These are phyloP conservation scores for Guyanaporus albipodus DNA, from an alignment of 768 basidiomycete genomes.

Conservation along the genomic window DNA sequence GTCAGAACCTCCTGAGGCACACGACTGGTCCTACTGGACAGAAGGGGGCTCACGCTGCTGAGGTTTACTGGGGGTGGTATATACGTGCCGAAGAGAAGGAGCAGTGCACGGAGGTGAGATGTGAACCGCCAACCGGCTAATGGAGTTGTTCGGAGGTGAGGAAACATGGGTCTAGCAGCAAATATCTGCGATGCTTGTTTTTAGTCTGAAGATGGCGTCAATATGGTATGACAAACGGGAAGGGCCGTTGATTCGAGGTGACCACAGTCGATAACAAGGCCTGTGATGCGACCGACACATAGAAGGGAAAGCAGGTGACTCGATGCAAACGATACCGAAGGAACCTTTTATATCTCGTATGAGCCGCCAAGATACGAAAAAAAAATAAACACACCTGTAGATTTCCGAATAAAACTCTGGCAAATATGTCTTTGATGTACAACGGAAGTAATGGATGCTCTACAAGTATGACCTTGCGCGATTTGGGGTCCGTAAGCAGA, in stretches of 20 bases:
- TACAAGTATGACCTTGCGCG: slow-evolving; percentile 88
- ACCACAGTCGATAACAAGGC: slow-evolving; percentile 90
- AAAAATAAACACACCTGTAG: slow-evolving; percentile 53
- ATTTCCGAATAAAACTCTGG: slow-evolving; percentile 84
- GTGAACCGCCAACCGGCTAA: slow-evolving; percentile 81
- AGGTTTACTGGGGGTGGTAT: slow-evolving; percentile 76
- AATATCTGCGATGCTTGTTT: slow-evolving; percentile 63
- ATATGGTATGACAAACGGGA: slow-evolving; percentile 54
- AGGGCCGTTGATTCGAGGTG: slow-evolving; percentile 86
- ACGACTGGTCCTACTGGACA: slow-evolving; percentile 56
- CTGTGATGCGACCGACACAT: slow-evolving; percentile 85
- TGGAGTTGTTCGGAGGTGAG: slow-evolving; percentile 79
- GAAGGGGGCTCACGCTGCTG: slow-evolving; percentile 58
- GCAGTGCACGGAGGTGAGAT: slow-evolving; percentile 72
- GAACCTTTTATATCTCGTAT: slow-evolving; percentile 53
- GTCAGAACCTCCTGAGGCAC: slow-evolving; percentile 80
- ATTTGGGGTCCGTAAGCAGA: slow-evolving; percentile 90
- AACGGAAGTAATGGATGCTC: slow-evolving; percentile 87
- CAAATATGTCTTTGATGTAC: slow-evolving; percentile 84
- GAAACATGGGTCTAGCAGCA: slow-evolving; percentile 81
- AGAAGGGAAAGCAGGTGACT: slow-evolving; percentile 83
- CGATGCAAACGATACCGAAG: slow-evolving; percentile 89
- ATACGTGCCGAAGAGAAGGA: slow-evolving; percentile 81
- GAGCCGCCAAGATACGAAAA: not conserved
- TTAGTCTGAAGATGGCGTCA: not conserved